Conservation (phyloP, 768 basidiomycete species). For the Mycena latifolia region DNA sequence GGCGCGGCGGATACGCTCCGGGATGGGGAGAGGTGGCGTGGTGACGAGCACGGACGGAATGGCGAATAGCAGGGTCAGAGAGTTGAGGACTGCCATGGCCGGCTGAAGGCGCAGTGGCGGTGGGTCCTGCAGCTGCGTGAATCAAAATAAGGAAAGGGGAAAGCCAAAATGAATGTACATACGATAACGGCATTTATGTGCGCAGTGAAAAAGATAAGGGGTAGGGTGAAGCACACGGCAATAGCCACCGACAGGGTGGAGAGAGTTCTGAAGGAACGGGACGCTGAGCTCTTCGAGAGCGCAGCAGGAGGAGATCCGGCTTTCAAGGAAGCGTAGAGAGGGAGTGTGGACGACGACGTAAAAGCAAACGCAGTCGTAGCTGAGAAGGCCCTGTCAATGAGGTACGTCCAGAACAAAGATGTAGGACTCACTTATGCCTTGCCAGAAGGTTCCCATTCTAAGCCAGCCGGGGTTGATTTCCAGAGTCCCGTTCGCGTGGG, state of each 20-base stretch:
- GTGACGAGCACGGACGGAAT: conserved; percentile 72
- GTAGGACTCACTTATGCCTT: conserved; percentile 67
- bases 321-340: conserved; percentile 72
- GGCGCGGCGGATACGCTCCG: conserved; percentile 54
- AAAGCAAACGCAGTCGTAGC: conserved; percentile 75
- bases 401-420: background rate
- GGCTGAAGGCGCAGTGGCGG: conserved; percentile 44
- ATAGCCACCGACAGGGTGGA: conserved; percentile 62
- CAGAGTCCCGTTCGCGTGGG: conserved; percentile 62
- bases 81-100: conserved; percentile 57
- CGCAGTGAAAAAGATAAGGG: conserved; percentile 67
- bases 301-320: conserved; percentile 53
- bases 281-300: conserved; percentile 58
- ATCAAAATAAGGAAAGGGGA: conserved; percentile 26
- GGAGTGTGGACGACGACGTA: conserved; percentile 72
- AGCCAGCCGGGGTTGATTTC: conserved; percentile 50
- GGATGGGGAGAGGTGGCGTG: conserved; percentile 64
- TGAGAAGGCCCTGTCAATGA: conserved; percentile 40
- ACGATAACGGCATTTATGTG: conserved; percentile 51
- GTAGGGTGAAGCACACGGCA: conserved; percentile 65
- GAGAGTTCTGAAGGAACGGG: conserved; percentile 70
- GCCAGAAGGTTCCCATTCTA: conserved; percentile 67
- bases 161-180: conserved; percentile 15
- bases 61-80: conserved; percentile 66
- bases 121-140: conserved; percentile 42